Evolutionary conservation across 2,329 filamentous ascomycete species (phyloP), one percentile per base, ranked within the genome.

Genomic region (Cladosporium sp.): DNA sequence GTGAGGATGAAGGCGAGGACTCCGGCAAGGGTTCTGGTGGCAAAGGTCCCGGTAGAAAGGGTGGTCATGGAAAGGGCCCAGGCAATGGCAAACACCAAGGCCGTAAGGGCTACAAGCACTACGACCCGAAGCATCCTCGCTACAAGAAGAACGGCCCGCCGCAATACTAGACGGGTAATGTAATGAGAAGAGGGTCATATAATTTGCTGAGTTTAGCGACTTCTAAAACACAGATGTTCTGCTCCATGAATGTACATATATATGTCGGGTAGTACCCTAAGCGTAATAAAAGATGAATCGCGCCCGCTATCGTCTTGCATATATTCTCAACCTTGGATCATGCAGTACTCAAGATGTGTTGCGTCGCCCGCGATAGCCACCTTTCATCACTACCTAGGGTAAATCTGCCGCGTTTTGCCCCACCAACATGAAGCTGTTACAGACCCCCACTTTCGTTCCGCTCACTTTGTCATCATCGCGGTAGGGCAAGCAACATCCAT

Each of bases 21-120:
- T 41, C 33, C 30, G 55, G 46, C n/a, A 47, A 56, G 25, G 55
- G 52, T 35, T 50, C 43, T 19, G 36, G 48, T 43, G 51, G 51
- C 25, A 36, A 56, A 20, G 55, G 52, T 35, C 52, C 43, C 20
- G 36, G 48, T 43, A 46, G 51, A 16, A 36, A 53, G 12, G 51
- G 41, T 22, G 33, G 39, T 9, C 43, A 57, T 33, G 38, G 42
- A 7, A 52, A 56, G 25, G 53, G 49, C 7, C 57, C 55, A 7
- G 60, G 60, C 33, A 43, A 43, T 7, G 33, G 35, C 20, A 43
- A 50, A 32, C 33, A 50, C 48, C 27, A 50, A 16, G 48, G 41
- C n/a, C 48, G 45, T 33, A 35, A 35, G 18, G 48, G 48, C 32
- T 50, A 50, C 48, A 43, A 38, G 39, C 48, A 50, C 48, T 50